These are phyloP conservation scores for Epichloe amarillans DNA, from an alignment of 2,329 filamentous ascomycete genomes.

Conservation along the genomic window DNA sequence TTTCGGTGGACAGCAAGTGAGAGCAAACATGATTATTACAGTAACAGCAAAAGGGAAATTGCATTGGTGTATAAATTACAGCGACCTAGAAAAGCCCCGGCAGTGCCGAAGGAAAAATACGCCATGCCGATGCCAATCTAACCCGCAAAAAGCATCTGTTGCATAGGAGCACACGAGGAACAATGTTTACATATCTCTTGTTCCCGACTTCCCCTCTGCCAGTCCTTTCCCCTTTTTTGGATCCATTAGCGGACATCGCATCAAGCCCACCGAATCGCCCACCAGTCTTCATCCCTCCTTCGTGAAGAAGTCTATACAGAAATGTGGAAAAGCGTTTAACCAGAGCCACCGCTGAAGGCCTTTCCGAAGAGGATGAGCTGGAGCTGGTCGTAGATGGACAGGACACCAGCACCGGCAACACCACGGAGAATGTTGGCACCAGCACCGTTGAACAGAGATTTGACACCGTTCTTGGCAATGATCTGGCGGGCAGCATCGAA, in stretches of 20 bases:
- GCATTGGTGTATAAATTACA: conserved; percentile 52
- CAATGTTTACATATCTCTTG: conserved; percentile 20
- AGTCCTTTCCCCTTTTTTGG: conserved; percentile 29
- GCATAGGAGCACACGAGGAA: conserved; percentile 20
- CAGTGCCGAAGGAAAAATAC: conserved; percentile 31
- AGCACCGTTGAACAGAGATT: conserved; percentile 99
- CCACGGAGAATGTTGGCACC: conserved; percentile 99
- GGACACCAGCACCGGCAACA: conserved; percentile 99
- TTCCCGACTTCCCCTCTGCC: conserved; percentile 31
- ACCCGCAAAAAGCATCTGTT: conserved; percentile 30
- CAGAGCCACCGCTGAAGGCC: conserved; percentile 71
- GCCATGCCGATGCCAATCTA: conserved; percentile 37
- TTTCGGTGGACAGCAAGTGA: not conserved
- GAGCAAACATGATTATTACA: not conserved
- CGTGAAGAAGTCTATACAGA: conserved; percentile 28
- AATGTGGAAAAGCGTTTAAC: conserved; percentile 29
- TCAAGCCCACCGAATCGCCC: conserved; percentile 23
- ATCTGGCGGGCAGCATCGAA: conserved; percentile 94
- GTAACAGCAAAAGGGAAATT: conserved; percentile 32
- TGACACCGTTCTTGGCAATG: conserved; percentile 91
- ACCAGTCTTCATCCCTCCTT: conserved; percentile 17
- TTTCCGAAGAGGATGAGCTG: conserved; percentile 99
- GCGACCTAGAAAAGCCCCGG: conserved; percentile 37
- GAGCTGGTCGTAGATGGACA: conserved; percentile 99
- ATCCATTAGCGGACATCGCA: conserved; percentile 25